Percentiles rank a stretch among this genome's conserved stretches.
Evolutionary conservation across 2,329 filamentous ascomycete genomes (phyloP).

Genomic region (Thyridium curvatum): DNA sequence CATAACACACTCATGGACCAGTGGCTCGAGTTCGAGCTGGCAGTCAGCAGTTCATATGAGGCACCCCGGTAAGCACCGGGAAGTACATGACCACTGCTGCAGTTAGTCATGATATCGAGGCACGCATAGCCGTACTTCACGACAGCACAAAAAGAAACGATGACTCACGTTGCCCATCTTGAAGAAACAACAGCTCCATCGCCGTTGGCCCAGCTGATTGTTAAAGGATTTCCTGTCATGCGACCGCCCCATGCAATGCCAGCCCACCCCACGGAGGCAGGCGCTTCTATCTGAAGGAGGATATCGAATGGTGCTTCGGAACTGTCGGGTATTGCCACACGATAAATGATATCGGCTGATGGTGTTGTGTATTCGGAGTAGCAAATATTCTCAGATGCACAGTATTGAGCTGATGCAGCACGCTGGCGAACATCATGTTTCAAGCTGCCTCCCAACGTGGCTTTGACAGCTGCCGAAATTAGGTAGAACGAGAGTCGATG

Average conservation of each 20-base stretch:
- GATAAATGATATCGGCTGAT: constrained; percentile 11
- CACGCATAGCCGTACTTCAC: too few species aligned
- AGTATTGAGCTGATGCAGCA: too few species aligned
- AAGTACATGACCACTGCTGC: constrained; percentile 7
- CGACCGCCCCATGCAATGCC: constrained; percentile 30
- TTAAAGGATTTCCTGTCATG: constrained; percentile 30
- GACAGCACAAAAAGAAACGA: constrained; percentile 4
- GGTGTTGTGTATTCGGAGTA: constrained; percentile 11
- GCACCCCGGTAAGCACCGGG: constrained; percentile 11
- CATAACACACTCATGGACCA: constrained; percentile 21
- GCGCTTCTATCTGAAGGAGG: constrained; percentile 27
- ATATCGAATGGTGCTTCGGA: constrained; percentile 22
- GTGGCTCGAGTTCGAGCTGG: constrained; percentile 16
- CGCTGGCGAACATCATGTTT: too few species aligned
- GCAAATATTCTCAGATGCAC: constrained; percentile 4
- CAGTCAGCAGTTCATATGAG: constrained; percentile 12
- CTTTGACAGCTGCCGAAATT: too few species aligned
- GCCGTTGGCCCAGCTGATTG: constrained; percentile 28
- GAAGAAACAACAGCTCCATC: constrained; percentile 26
- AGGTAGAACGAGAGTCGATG: too few species aligned
- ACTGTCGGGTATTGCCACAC: constrained; percentile 19
- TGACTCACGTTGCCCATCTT: constrained; percentile 25
- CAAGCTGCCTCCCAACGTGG: too few species aligned
- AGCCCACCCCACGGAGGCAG: constrained; percentile 25
- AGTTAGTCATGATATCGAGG: too few species aligned